These are phyloP conservation scores for Bathelium albidoporum DNA, from an alignment of 495 filamentous ascomycete genomes.

Conservation along the genomic window DNA sequence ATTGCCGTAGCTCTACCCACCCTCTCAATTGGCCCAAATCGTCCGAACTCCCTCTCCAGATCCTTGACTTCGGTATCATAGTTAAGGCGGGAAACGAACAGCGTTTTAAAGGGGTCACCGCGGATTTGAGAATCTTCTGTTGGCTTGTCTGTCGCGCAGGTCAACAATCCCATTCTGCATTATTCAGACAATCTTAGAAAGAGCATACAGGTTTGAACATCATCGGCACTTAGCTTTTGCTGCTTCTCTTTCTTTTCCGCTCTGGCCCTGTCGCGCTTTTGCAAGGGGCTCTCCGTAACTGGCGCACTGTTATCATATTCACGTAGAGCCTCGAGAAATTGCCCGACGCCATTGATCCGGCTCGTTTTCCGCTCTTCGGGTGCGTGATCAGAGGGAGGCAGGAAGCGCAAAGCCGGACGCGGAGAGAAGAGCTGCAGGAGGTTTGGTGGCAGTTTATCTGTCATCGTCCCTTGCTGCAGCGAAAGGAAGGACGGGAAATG, in stretches of 20 bases:
- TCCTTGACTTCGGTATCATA: conserved; percentile 84
- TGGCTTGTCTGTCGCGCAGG: conserved; percentile 22
- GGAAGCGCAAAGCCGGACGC: conserved; percentile 81
- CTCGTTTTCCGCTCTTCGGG: conserved; percentile 72
- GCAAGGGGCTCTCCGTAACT: conserved; percentile 86
- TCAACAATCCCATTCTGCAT: background rate
- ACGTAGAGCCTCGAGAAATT: conserved; percentile 58
- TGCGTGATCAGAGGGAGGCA: conserved; percentile 70
- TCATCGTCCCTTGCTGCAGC: conserved; percentile 46
- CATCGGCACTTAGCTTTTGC: conserved; percentile 55
- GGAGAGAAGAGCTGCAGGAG: conserved; percentile 90
- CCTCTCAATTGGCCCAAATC: conserved; percentile 89
- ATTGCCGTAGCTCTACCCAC: conserved; percentile 37
- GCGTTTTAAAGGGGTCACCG: conserved; percentile 88
- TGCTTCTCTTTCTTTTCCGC: conserved; percentile 61
- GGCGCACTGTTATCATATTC: conserved; percentile 64
- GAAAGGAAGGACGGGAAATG: too few species aligned
- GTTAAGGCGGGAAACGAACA: conserved; percentile 82
- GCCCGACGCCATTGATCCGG: conserved; percentile 59
- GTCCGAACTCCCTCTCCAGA: conserved; percentile 85
- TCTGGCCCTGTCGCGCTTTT: conserved; percentile 69
- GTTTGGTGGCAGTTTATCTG: conserved; percentile 87
- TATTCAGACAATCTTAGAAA: background rate
- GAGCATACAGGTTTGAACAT: conserved; percentile 55
- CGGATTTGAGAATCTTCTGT: conserved; percentile 68